phyloP scores from a whole-genome alignment of 139 green algal species.

The Closterium sp. region DNA sequence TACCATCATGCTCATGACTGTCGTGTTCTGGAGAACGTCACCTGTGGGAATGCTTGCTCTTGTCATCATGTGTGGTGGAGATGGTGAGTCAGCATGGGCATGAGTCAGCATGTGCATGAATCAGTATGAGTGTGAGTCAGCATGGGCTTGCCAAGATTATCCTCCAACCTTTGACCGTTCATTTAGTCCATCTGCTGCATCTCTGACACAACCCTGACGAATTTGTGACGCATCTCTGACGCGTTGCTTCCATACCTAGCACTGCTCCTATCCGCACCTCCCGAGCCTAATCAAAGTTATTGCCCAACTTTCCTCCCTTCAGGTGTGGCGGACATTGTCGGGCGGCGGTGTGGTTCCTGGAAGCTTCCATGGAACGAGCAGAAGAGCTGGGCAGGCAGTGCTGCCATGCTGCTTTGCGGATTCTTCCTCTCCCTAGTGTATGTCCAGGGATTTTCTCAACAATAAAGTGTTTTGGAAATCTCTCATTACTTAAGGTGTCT shows the following conservation, averaged over 20 bases:
- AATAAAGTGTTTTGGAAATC: neutral
- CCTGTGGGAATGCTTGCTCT: neutral
- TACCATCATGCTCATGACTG: neutral
- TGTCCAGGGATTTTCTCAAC: too few species aligned
- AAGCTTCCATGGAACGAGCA: constrained; percentile 78
- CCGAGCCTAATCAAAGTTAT: too few species aligned
- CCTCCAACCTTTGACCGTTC: too few species aligned
- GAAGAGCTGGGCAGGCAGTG: constrained; percentile 85
- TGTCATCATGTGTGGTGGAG: neutral
- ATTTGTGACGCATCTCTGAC: too few species aligned
- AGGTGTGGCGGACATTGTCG: constrained; percentile 88
- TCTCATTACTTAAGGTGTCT: too few species aligned
- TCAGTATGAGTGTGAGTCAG: too few species aligned
- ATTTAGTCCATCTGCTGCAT: too few species aligned
- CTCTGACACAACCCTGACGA: too few species aligned
- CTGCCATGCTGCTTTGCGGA: constrained; percentile 74
- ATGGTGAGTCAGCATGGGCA: neutral
- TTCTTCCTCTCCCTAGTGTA: neutral
- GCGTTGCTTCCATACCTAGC: too few species aligned
- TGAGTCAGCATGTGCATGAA: too few species aligned
- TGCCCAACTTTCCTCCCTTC: neutral
- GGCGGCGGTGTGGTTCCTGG: constrained; percentile 61
- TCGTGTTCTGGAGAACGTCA: neutral
- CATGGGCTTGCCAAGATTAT: too few species aligned
- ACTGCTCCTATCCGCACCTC: too few species aligned